Conservation (phyloP, 768 basidiomycete species). For the Dacryopinax primogenitus region DNA sequence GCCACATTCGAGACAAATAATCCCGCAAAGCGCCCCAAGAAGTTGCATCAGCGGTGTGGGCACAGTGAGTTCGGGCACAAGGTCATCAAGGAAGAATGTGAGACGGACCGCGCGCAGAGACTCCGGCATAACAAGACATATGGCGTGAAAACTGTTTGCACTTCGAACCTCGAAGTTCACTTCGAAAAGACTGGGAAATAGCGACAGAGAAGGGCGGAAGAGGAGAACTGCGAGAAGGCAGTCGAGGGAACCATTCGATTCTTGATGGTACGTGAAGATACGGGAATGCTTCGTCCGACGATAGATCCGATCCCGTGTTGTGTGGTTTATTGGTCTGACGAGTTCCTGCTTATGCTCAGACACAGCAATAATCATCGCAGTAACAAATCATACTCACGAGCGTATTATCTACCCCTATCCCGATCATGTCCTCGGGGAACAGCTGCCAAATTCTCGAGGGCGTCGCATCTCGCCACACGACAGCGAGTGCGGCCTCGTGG, state of each 20-base stretch:
- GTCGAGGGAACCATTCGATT: neutral
- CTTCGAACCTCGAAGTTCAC: neutral
- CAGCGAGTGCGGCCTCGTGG: neutral
- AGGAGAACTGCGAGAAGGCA: constrained; percentile 1
- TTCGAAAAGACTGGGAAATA: neutral
- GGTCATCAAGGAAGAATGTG: neutral
- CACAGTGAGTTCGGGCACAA: neutral
- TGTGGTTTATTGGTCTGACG: neutral
- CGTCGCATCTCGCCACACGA: neutral
- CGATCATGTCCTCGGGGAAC: neutral
- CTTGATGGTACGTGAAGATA: neutral
- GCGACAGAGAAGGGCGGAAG: neutral
- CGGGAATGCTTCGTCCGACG: neutral
- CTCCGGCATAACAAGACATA: neutral
- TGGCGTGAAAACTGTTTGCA: neutral
- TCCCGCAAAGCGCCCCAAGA: neutral
- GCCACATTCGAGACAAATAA: neutral
- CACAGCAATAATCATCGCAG: neutral
- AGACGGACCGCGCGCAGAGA: neutral
- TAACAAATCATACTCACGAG: neutral
- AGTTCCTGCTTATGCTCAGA: neutral
- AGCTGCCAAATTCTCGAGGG: neutral
- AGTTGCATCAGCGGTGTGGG: neutral
- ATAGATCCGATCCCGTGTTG: neutral
- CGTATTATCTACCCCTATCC: neutral